phyloP scores from a whole-genome alignment of 2,329 filamentous ascomycete genomes.

The Colletotrichum melonis region DNA sequence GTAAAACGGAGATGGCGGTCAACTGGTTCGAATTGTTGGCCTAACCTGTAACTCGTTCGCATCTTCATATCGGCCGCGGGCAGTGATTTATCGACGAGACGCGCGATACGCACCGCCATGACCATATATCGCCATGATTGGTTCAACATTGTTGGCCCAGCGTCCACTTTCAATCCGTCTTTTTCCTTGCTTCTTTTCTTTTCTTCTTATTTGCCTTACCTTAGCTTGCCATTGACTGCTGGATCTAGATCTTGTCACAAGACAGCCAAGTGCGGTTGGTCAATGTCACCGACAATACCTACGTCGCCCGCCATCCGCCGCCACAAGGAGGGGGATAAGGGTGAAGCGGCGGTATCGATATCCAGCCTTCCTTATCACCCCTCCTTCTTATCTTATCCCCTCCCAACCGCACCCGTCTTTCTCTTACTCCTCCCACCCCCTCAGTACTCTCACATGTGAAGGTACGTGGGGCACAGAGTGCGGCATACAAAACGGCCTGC shows the following conservation, averaged over 20 bases:
- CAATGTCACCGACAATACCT: neutral
- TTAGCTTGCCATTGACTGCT: neutral
- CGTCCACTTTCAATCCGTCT: neutral
- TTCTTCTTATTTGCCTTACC: neutral
- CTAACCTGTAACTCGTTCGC: neutral
- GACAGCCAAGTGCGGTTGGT: neutral
- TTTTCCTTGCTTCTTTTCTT: too few species aligned
- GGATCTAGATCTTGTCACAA: neutral
- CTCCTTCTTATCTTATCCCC: slow-evolving; percentile 10
- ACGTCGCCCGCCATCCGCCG: neutral
- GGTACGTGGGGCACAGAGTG: neutral
- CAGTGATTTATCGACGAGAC: slow-evolving; percentile 5
- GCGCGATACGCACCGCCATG: slow-evolving; percentile 21
- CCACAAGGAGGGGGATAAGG: neutral
- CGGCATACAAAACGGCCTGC: slow-evolving; percentile 14
- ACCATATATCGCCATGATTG: neutral
- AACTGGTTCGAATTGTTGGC: neutral
- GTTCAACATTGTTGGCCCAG: neutral
- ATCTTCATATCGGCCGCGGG: neutral
- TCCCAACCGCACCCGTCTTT: neutral
- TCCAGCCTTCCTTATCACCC: slow-evolving; percentile 8
- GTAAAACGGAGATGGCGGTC: slow-evolving; percentile 16
- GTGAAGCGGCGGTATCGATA: neutral
- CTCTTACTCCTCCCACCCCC: too few species aligned
- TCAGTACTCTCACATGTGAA: slow-evolving; percentile 16